These are phyloP conservation scores for Ganoderma lucidum DNA, from an alignment of 1,284 basidiomycete species.

Conservation along the genomic window DNA sequence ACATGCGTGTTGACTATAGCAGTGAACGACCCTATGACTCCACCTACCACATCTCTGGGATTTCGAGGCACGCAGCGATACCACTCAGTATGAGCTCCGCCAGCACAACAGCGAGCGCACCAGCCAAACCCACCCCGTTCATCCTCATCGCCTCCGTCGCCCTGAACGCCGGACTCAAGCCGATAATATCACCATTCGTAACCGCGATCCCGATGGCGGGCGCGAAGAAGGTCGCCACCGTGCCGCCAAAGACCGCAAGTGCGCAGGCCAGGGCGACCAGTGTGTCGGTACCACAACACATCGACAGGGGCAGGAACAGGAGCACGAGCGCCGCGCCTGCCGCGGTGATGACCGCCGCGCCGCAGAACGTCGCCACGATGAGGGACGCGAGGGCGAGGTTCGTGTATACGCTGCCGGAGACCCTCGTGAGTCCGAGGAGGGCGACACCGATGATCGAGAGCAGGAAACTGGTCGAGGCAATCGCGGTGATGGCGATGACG, in stretches of 20 bases:
- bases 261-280: background rate
- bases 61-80: background rate
- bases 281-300: background rate
- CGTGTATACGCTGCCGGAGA: background rate
- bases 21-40: background rate
- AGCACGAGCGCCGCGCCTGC: background rate
- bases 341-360: conserved; percentile 1
- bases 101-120: background rate
- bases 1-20: background rate
- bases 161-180: background rate
- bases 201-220: background rate
- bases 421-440: conserved; percentile 1
- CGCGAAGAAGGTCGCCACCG: background rate
- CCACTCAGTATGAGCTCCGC: background rate
- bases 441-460: background rate
- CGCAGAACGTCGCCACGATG: background rate
- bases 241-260: background rate
- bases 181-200: background rate
- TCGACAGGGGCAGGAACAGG: background rate
- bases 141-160: conserved; percentile 3
- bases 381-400: background rate
- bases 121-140: background rate
- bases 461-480: background rate
- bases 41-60: background rate
- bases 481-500: background rate